Percentiles rank a stretch among this genome's conserved stretches.
phyloP scores from a whole-genome alignment of 169 alveolate species.

The Nephromyces sp. region DNA sequence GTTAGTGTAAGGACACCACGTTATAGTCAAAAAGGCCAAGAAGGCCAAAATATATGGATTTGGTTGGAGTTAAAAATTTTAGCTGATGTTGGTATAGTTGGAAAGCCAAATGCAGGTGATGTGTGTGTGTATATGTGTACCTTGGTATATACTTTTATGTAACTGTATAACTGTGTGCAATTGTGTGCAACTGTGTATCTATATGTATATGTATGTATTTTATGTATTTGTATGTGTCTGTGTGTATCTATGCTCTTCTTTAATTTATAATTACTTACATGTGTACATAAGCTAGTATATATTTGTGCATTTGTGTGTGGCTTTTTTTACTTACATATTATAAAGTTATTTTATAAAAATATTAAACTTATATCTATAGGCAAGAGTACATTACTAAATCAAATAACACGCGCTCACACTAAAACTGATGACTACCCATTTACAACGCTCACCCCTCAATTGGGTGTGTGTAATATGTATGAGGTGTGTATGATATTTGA shows the following conservation, averaged over 20 bases:
- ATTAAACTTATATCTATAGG: slow-evolving; percentile 30
- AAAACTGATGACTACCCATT: slow-evolving; percentile 71
- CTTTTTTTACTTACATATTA: too few species aligned
- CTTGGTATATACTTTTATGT: too few species aligned
- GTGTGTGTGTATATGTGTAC: background rate
- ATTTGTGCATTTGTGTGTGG: too few species aligned
- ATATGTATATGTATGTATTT: too few species aligned
- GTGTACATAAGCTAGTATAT: too few species aligned
- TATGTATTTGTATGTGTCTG: too few species aligned
- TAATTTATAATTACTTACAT: too few species aligned
- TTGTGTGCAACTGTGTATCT: too few species aligned
- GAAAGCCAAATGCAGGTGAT: slow-evolving; percentile 84
- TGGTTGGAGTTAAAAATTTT: slow-evolving; percentile 7
- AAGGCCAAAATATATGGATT: slow-evolving; percentile 41
- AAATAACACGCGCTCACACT: slow-evolving; percentile 52
- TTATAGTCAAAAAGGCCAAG: slow-evolving; percentile 48
- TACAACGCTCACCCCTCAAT: slow-evolving; percentile 64
- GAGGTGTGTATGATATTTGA: slow-evolving; percentile 45
- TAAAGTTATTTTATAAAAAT: too few species aligned
- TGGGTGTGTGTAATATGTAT: slow-evolving; percentile 42
- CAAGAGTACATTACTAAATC: slow-evolving; percentile 7
- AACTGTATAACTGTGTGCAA: too few species aligned
- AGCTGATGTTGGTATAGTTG: slow-evolving; percentile 75
- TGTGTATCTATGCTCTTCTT: too few species aligned
- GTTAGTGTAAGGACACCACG: too few species aligned